A percentile compares a stretch with the other conserved stretches of the same genome.
phyloP scores from a whole-genome alignment of 208 protist species.

The Leishmania braziliensis region DNA sequence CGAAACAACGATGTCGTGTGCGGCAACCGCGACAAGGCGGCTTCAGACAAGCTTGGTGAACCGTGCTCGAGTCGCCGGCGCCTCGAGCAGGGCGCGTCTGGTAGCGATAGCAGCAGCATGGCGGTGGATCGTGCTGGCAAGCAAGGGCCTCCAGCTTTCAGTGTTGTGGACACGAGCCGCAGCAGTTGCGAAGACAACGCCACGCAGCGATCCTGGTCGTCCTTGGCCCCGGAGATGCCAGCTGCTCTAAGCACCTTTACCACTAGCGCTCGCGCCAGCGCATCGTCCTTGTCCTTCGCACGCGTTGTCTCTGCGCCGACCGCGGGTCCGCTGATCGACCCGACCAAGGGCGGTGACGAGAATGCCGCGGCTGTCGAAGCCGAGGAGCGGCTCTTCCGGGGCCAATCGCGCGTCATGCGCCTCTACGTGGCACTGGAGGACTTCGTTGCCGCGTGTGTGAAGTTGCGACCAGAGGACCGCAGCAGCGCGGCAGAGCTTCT shows the following conservation, averaged over 20 bases:
- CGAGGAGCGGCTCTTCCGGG: slow-evolving; percentile 16
- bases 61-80: not conserved
- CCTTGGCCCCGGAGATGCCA: not conserved
- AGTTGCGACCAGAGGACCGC: slow-evolving; percentile 64
- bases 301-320: not conserved
- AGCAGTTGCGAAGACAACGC: not conserved
- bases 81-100: not conserved
- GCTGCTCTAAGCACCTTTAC: not conserved
- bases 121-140: not conserved
- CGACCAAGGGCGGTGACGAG: not conserved
- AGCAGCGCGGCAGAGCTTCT: slow-evolving; percentile 61
- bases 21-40: not conserved
- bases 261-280: not conserved
- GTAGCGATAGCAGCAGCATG: not conserved
- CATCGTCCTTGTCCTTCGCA: not conserved
- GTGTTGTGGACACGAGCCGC: not conserved
- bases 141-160: not conserved
- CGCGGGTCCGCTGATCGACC: not conserved
- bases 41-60: not conserved
- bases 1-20: not conserved
- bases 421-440: slow-evolving; percentile 55
- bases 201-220: not conserved
- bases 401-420: slow-evolving; percentile 31
- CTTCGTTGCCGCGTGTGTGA: slow-evolving; percentile 63
- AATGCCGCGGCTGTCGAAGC: not conserved